Evolutionary conservation across 2,329 filamentous ascomycete genomes (phyloP), one percentile per base, ranked within the genome.

Genomic region (Rosellinia necatrix): DNA sequence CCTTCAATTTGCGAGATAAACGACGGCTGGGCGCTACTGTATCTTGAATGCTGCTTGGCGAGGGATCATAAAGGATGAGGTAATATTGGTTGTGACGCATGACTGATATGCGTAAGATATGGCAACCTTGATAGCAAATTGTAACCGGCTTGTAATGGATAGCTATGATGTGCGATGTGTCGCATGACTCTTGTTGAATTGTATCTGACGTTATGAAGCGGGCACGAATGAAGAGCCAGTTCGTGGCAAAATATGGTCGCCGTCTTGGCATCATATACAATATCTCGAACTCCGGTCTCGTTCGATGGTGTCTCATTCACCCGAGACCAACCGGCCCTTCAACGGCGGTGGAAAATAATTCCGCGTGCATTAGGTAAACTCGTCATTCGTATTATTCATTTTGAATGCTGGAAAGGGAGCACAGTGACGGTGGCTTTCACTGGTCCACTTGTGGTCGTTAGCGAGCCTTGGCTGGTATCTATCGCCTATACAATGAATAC

Each of bases 231-330:
- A 3, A 24, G 12, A 42, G 24, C 6, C n/a, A 50, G 41, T 49
- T 15, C 9, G 32, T 17, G 35, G 15, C 13, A 38, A 30, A 35
- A 48, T n/a, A 27, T 43, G 22, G 30, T n/a, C 13, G 10, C 43
- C 38, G 13, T 53, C 54, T 57, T 57, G 49, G 49, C 49, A 40
- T 22, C 13, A 25, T 40, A 6, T 40, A 38, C n/a, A n/a, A n/a
- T n/a, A 2, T 27, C 27, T 49, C 25, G 44, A 48, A 29, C 10
- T 46, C n/a, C 24, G 37, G 21, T 25, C 17, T 13, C 8, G 30
- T 17, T 27, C 30, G 12, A 32, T 46, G 17, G 9, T 41, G 42
- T 38, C 7, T 25, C 34, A 17, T 21, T 48, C 12, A 35, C 30
- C 19, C 17, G 29, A 48, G 15, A 32, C n/a, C 48, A 48, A 10